Percentiles rank a stretch among this genome's conserved stretches.
phyloP scores from a whole-genome alignment of 1,284 basidiomycete species.

The Ceratobasidium sp. region DNA sequence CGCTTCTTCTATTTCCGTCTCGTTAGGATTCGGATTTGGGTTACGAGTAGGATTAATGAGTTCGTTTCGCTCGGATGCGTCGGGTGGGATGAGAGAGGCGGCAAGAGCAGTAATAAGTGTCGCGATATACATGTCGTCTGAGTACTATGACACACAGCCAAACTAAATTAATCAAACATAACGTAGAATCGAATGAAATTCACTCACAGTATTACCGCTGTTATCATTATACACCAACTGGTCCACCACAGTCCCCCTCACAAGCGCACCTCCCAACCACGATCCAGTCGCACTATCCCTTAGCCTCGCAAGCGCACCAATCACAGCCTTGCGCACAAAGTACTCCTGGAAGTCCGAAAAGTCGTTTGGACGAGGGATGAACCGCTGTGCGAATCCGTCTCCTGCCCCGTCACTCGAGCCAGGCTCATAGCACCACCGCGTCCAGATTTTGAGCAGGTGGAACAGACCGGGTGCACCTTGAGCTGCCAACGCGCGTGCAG shows the following conservation, averaged over 20 bases:
- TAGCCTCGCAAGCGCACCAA: constrained; percentile 86
- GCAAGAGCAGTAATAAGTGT: constrained; percentile 87
- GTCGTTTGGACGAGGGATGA: constrained; percentile 92
- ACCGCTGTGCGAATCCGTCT: constrained; percentile 85
- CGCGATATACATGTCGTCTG: constrained; percentile 92
- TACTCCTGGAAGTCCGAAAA: constrained; percentile 94
- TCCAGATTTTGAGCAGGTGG: constrained; percentile 95
- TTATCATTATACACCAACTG: constrained; percentile 96
- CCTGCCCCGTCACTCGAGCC: constrained; percentile 68
- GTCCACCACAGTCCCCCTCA: constrained; percentile 92
- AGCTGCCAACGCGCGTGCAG: constrained; percentile 85
- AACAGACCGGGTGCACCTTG: constrained; percentile 85
- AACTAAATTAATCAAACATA: constrained; percentile 7
- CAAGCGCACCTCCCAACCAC: constrained; percentile 86
- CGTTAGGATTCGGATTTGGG: constrained; percentile 62
- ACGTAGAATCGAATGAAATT: constrained; percentile 26
- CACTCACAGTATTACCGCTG: constrained; percentile 84
- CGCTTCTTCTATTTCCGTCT: constrained; percentile 37
- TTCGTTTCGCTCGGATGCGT: constrained; percentile 82
- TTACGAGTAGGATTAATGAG: constrained; percentile 72
- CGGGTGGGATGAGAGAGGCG: constrained; percentile 78
- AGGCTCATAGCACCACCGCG: constrained; percentile 92
- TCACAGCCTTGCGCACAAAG: constrained; percentile 91
- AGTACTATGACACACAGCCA: constrained; percentile 67
- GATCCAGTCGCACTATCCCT: constrained; percentile 70